Evolutionary conservation across 257 asterid species (phyloP).

Genomic region (Parsonsia alboflavescens): DNA sequence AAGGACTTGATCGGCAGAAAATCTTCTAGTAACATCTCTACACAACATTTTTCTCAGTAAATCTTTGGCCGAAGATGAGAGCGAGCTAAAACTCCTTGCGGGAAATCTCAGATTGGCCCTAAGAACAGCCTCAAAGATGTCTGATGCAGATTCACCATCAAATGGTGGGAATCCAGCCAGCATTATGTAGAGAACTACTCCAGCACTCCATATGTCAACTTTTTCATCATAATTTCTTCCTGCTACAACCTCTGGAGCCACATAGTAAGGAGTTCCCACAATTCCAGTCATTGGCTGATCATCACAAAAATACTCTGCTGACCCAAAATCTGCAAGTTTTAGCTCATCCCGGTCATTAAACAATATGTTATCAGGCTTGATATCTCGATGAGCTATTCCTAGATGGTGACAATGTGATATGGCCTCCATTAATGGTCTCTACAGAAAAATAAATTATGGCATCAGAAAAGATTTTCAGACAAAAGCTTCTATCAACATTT

Average conservation of each 20-base stretch:
- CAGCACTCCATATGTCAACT: slow-evolving; percentile 40
- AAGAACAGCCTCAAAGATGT: slow-evolving; percentile 31
- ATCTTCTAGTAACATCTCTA: slow-evolving; percentile 29
- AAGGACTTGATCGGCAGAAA: slow-evolving; percentile 36
- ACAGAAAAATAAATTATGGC: neutral
- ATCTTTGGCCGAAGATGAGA: slow-evolving; percentile 34
- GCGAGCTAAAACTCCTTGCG: slow-evolving; percentile 17
- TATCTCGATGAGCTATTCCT: slow-evolving; percentile 72
- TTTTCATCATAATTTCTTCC: slow-evolving; percentile 27
- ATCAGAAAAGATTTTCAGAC: neutral
- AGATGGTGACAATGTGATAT: slow-evolving; percentile 62
- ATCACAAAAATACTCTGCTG: slow-evolving; percentile 50
- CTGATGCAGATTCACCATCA: slow-evolving; percentile 23
- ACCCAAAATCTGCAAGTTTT: slow-evolving; percentile 76
- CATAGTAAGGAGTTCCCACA: slow-evolving; percentile 40
- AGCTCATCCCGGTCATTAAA: slow-evolving; percentile 46
- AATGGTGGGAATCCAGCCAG: slow-evolving; percentile 40
- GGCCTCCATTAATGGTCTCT: slow-evolving; percentile 79
- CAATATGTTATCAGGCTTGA: slow-evolving; percentile 72
- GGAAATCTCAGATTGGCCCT: slow-evolving; percentile 34
- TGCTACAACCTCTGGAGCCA: slow-evolving; percentile 33
- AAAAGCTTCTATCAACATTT: neutral
- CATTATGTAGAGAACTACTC: slow-evolving; percentile 32
- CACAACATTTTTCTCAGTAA: slow-evolving; percentile 37
- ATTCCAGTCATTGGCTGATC: slow-evolving; percentile 32